Evolutionary conservation across 202 grass and related monocot species (phyloP), one percentile per base, ranked within the genome.

Genomic region (Hordeum pubiflorum): DNA sequence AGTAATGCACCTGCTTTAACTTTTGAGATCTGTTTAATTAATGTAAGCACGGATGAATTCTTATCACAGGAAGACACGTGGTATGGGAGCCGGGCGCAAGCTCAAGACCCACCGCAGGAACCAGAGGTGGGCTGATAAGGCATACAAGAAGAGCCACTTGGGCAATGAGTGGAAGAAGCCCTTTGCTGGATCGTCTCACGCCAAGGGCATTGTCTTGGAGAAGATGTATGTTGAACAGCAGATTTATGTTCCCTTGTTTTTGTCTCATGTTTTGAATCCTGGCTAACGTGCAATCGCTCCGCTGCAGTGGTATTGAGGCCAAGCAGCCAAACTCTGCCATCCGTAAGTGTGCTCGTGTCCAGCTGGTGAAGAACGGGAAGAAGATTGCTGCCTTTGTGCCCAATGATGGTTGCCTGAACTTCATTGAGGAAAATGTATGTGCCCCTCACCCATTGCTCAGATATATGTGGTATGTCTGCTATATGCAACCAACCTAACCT

Each of bases 101-200:
- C 83, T 95, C 62, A 92, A 90, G 85, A 90, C 89, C 72, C 93
- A 95, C 43, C 82, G 93, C 56, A 92, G 89, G 88, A 89, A 87
- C 80, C 89, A 95, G 83, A 88, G 93, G 87, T 95, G 93, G 93
- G 89, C 93, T 3, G 93, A 95, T 40, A 94, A 94, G 74, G 83
- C 92, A n/a, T 94, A 91, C 69, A 87, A 94, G 86, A 94, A 94
- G 77, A 94, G 89, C 58, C 93, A 92, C 60, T 86, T 95, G 41
- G 93, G 93, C 9, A 95, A 95, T 1, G 89, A 95, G 77, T 95
- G 93, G 89, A 95, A 95, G 87, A 95, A 95, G 8, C 93, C 89
- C 10, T 95, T 95, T 2, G 87, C 87, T 26, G 89, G 89, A 34
- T 94, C 89, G 52, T 94, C 92, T 59, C 92, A 91, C 29, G 92